Base-by-base conservation (phyloP, 2,329 filamentous ascomycete species). In the Pyricularia sp. region DNA sequence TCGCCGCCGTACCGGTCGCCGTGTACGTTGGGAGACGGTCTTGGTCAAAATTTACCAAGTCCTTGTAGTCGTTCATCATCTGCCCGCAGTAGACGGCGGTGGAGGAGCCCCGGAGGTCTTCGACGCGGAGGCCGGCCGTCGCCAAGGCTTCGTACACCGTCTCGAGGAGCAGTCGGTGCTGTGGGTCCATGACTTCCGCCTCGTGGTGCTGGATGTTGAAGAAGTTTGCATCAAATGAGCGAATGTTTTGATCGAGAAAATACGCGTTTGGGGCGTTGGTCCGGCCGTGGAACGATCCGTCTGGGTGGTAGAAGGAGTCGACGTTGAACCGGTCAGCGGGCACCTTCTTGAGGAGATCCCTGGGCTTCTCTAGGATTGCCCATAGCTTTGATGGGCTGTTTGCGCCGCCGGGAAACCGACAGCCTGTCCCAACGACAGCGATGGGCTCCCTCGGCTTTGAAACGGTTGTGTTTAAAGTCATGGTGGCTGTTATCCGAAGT, bases 1-100 rank as follows among this genome's bases (percentile, higher is more conserved):
- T 74, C 5, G 73, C 70, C 1, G 74, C 74, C 13, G 74, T 76
- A 66, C 78, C 78, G 0, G 78, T 79, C 13, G 76, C 74, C 60
- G 73, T 72, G 67, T 79, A 78, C 65, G 76, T 75, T 65, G 68
- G 75, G 8, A 73, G 67, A 8, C 68, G 71, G 55, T 74, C 70
- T 30, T 67, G 66, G 12, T 72, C 28, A 7, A 65, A 31, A 31
- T 31, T 24, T 4, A 35, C 53, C 7, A 64, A 55, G 5, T 49
- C 19, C 16, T 49, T 8, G 60, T 73, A 75, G 65, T 76, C 74
- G 3, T 22, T 65, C 3, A 55, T 65, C 66, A 70, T 70, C 7
- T 70, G 66, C 0, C 74, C 75, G 2, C 74, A 72, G n/a, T 74
- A 79, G 1, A 79, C 76, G 1, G 70, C 75, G 0, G 77, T 75